Evolutionary conservation across 768 basidiomycete genomes (phyloP), one percentile per base, ranked within the genome.

Genomic region (Kwoniella mangroviensis): DNA sequence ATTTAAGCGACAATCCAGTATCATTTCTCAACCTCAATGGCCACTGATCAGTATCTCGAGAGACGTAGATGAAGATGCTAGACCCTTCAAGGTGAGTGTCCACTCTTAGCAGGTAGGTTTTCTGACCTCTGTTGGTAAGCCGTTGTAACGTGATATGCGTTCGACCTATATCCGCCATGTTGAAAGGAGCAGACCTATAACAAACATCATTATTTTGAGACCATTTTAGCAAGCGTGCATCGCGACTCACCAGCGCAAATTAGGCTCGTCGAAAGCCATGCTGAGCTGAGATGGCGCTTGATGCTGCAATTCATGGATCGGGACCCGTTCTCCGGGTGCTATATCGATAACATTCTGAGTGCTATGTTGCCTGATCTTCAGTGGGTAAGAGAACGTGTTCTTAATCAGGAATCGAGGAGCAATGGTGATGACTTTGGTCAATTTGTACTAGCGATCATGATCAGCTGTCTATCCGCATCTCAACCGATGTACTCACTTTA

Each of bases 21-120:
- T 91, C 89, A 73, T 99, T 99, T 80, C 95, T 92, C 56, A 99
- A 88, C 40, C 86, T 85, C 81, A 98, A 93, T 1, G 97, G 97
- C 93, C 94, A 98, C 2, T 84, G 86, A 15, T 90, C 90, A 24
- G 85, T 86, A 19, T 91, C 90, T 55, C 85, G 80, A 13, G 86
- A 86, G 72, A 98, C 84, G 63, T 87, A 87, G n/a, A 98, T 85
- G 83, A 95, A 98, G 63, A 99, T 92, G 1, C 90, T 92, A 1
- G 97, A 89, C 0, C 91, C 92, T 45, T 92, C 89, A 52, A 98
- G 88, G 69, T 89, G 88, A 59, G 94, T 86, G 72, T 98, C 93
- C 4, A 89, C 88, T 17, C 88, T 87, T 67, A 96, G 84, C 40
- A 98, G 85, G 51, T 87, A 85, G 1, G 69, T 72, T 43, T 85